phyloP scores from a whole-genome alignment of 345 rosid species.

The Carallia brachiata region DNA sequence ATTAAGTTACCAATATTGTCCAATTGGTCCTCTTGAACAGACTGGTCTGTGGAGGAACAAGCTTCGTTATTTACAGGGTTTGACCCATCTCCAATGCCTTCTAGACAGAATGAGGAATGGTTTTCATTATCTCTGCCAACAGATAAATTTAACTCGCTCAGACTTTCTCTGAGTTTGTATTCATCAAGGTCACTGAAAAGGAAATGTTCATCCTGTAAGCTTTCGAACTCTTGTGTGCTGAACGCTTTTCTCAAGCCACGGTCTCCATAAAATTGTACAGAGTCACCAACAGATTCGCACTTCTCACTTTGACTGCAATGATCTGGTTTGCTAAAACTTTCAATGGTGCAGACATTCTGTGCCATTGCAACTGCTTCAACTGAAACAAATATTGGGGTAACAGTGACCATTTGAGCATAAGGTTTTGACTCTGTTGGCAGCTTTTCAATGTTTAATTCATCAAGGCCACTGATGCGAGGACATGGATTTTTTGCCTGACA shows the following conservation, averaged over 20 bases:
- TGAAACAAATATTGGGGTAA: constrained; percentile 26
- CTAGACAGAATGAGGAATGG: constrained; percentile 18
- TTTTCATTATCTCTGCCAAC: constrained; percentile 28
- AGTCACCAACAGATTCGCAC: constrained; percentile 25
- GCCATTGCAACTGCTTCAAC: constrained; percentile 26
- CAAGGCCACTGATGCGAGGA: constrained; percentile 16
- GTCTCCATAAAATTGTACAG: constrained; percentile 23
- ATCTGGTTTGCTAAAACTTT: constrained; percentile 23
- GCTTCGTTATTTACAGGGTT: constrained; percentile 21
- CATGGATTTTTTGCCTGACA: constrained; percentile 22
- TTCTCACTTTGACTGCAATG: constrained; percentile 27
- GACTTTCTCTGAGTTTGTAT: constrained; percentile 26
- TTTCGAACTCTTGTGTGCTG: constrained; percentile 35
- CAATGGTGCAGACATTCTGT: constrained; percentile 23
- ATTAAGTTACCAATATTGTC: constrained; percentile 27
- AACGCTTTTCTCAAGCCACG: constrained; percentile 24
- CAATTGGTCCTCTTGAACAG: constrained; percentile 21
- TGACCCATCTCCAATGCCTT: constrained; percentile 18
- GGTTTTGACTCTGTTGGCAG: constrained; percentile 21
- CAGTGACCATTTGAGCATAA: constrained; percentile 19
- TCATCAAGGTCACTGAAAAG: constrained; percentile 63
- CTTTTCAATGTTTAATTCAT: constrained; percentile 15
- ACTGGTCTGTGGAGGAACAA: constrained; percentile 22
- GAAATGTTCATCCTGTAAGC: constrained; percentile 73
- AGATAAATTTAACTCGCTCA: constrained; percentile 20